Base-by-base conservation (phyloP, 805 yeast species). In the Candida koratica region DNA sequence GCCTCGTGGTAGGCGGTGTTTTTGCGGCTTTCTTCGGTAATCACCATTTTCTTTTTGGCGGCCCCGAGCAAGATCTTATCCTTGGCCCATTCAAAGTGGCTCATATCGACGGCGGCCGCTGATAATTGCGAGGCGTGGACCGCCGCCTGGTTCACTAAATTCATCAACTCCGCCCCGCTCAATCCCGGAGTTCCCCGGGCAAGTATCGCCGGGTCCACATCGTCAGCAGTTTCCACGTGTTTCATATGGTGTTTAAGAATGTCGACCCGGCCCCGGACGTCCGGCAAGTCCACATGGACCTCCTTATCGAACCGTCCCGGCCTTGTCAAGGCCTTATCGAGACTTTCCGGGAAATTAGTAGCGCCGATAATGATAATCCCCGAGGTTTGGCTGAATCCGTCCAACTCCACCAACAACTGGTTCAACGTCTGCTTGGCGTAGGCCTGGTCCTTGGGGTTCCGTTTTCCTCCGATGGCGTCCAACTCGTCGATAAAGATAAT, bases 1-100 rank as follows among this genome's bases (percentile, higher is more conserved):
- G 98, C 99, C 67, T 93, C 99, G 64, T 93, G 99, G 60, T 81
- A 93, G 1, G 98, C 98, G 12, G 99, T 93, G 46, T 90, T 88
- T 50, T 76, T 79, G 60, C 97, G 77, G 0, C 95, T 77, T 43
- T 90, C 96, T 58, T 93, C 97, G 18, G 98, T 89, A 69, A 93
- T 76, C 25, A 93, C 97, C 97, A 90, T 90, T 17, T 96, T 85
- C 64, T 85, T 86, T 60, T 95, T 84, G 50, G 95, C 99, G 24
- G 97, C 97, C 36, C 99, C 99, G 84, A 93, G 80, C 55, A 94
- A 69, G 38, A 94, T 93, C 65, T 93, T 93, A 63, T 93, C 99
- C 61, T 93, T 93, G 28, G 99, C 98, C 98, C 98, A 93, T 61
- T 93, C 99, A 44, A 93, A 79, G 61, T 93, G 97, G 30, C 61